Evolutionary conservation across 768 basidiomycete genomes (phyloP).

Genomic region (Pluteus cervinus): DNA sequence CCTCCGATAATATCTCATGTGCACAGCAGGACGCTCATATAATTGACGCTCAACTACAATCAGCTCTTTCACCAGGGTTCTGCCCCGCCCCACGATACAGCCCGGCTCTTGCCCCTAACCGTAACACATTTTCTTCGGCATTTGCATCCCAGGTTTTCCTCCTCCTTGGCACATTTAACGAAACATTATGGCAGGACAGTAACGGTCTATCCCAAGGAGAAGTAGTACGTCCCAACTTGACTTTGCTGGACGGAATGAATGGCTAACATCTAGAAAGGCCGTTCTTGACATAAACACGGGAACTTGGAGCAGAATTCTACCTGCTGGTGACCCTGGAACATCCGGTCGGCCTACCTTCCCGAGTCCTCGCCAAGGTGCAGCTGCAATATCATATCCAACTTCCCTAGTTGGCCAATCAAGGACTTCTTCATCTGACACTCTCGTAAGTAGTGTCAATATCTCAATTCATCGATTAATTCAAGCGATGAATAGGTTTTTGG

Average conservation of each 20-base stretch:
- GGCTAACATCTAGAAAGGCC: slow-evolving; percentile 32
- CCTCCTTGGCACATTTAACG: slow-evolving; percentile 62
- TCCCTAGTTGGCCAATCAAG: slow-evolving; percentile 54
- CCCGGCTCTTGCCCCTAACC: slow-evolving; percentile 55
- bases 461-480: slow-evolving; percentile 2
- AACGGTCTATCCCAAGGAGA: slow-evolving; percentile 60
- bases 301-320: slow-evolving; percentile 67
- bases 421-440: slow-evolving; percentile 51
- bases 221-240: slow-evolving; percentile 38
- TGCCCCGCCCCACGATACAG: slow-evolving; percentile 67
- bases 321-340: slow-evolving; percentile 69
- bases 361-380: slow-evolving; percentile 65
- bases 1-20: slow-evolving; percentile 40
- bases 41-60: slow-evolving; percentile 33
- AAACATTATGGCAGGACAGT: slow-evolving; percentile 61
- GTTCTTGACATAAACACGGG: slow-evolving; percentile 56
- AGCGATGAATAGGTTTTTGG: slow-evolving; percentile 51
- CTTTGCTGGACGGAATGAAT: slow-evolving; percentile 3
- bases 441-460: slow-evolving; percentile 30
- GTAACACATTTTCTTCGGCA: slow-evolving; percentile 45
- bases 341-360: slow-evolving; percentile 47
- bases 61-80: slow-evolving; percentile 31
- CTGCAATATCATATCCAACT: slow-evolving; percentile 45
- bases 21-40: slow-evolving; percentile 56
- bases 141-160: slow-evolving; percentile 65